Percentiles rank a stretch among this genome's conserved stretches.
These are phyloP conservation scores for Solanum piurae DNA, from an alignment of 257 asterid genomes.

Conservation along the genomic window DNA sequence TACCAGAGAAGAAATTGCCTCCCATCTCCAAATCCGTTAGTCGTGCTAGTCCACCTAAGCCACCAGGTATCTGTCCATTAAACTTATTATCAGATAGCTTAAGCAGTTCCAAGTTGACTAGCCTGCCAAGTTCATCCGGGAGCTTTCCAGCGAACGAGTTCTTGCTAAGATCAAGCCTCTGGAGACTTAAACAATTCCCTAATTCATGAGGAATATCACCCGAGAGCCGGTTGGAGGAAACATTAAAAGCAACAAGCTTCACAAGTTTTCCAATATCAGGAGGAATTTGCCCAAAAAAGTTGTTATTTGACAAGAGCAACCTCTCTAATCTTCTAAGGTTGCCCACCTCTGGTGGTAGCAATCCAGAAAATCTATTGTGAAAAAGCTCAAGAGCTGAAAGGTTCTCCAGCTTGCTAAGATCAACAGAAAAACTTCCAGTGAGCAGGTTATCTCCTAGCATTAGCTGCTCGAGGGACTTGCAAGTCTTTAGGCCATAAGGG, in stretches of 20 bases:
- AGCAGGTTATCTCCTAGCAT: constrained; percentile 80
- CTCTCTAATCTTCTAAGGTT: constrained; percentile 54
- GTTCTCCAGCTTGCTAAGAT: constrained; percentile 51
- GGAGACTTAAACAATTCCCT: constrained; percentile 64
- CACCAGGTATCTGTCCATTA: constrained; percentile 48
- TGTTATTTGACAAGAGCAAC: constrained; percentile 52
- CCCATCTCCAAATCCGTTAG: constrained; percentile 81
- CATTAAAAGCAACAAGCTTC: constrained; percentile 71
- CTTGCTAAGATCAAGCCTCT: constrained; percentile 76
- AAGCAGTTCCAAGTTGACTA: constrained; percentile 64
- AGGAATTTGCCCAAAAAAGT: constrained; percentile 60
- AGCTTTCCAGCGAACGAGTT: constrained; percentile 49
- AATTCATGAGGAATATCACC: constrained; percentile 61
- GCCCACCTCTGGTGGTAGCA: constrained; percentile 57
- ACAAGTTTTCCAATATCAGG: constrained; percentile 65
- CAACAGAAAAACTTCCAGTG: constrained; percentile 62
- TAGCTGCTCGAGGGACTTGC: constrained; percentile 62
- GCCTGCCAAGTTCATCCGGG: constrained; percentile 50
- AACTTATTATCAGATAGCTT: constrained; percentile 63
- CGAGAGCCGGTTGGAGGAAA: constrained; percentile 51
- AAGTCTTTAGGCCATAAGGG: constrained; percentile 64
- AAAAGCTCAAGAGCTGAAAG: constrained; percentile 76
- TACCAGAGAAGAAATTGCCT: constrained; percentile 57
- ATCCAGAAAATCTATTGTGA: constrained; percentile 60
- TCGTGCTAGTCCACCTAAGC: constrained; percentile 53